Evolutionary conservation across 108 stramenopile species (phyloP).

Genomic region (Nannochloropsis oceanica): DNA sequence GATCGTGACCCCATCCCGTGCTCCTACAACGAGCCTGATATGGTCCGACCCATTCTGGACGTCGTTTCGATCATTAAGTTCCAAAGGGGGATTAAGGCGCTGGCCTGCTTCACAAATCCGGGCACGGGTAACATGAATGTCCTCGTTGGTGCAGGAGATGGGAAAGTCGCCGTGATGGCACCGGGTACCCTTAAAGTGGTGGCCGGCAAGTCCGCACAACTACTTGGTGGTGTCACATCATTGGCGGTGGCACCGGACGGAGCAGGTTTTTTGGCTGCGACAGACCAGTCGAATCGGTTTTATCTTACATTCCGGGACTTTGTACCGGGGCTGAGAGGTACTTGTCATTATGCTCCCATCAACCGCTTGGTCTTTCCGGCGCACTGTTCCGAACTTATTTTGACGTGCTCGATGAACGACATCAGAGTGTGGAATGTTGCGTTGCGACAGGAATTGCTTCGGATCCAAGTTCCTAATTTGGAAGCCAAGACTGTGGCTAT

Average conservation of each 20-base stretch:
- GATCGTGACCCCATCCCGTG: constrained; percentile 57
- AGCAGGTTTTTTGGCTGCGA: constrained; percentile 44
- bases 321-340: constrained; percentile 52
- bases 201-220: constrained; percentile 39
- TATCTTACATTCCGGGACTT: constrained; percentile 52
- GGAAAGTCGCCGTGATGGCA: constrained; percentile 51
- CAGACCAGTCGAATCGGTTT: constrained; percentile 37
- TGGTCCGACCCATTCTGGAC: constrained; percentile 38
- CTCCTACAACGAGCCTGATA: constrained; percentile 53
- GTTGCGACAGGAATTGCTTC: constrained; percentile 54
- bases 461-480: constrained; percentile 65
- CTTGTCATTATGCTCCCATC: constrained; percentile 58
- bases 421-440: constrained; percentile 64
- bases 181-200: constrained; percentile 37
- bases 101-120: constrained; percentile 52
- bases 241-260: constrained; percentile 43
- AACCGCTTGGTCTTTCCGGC: constrained; percentile 56
- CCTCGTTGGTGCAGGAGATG: constrained; percentile 62
- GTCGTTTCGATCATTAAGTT: constrained; percentile 48
- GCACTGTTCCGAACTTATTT: constrained; percentile 55
- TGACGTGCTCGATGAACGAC: constrained; percentile 56
- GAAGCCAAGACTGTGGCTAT: constrained; percentile 57
- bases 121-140: constrained; percentile 57
- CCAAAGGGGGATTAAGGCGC: constrained; percentile 40
- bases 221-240: constrained; percentile 61